phyloP scores from a whole-genome alignment of 805 yeast species.

The Candida maltosa region DNA sequence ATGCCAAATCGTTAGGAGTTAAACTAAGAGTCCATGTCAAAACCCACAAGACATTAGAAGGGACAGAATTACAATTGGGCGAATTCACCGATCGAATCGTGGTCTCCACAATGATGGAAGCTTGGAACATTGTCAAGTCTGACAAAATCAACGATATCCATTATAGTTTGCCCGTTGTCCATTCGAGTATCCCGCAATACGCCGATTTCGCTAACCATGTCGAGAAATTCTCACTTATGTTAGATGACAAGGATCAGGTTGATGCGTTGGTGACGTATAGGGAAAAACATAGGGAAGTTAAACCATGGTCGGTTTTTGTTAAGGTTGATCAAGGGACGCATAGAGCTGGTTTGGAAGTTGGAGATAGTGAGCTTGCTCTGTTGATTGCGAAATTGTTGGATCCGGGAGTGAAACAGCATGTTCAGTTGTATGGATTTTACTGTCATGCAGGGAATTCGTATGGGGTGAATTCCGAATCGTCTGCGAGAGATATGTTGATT shows the following conservation, averaged over 20 bases:
- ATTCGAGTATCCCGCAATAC: slow-evolving; percentile 48
- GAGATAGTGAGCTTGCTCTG: slow-evolving; percentile 30
- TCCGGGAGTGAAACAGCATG: slow-evolving; percentile 20
- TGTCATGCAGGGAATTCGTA: slow-evolving; percentile 83
- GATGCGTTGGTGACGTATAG: slow-evolving; percentile 41
- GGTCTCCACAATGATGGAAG: slow-evolving; percentile 69
- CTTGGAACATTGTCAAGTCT: slow-evolving; percentile 47
- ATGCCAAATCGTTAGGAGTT: slow-evolving; percentile 35
- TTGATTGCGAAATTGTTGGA: slow-evolving; percentile 29
- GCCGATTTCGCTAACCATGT: slow-evolving; percentile 40
- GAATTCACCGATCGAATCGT: slow-evolving; percentile 48
- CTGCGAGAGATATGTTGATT: slow-evolving; percentile 47
- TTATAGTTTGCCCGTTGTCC: slow-evolving; percentile 43
- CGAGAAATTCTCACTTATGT: slow-evolving; percentile 49
- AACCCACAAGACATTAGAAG: slow-evolving; percentile 70
- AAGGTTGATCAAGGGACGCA: slow-evolving; percentile 71
- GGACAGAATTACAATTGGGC: slow-evolving; percentile 51
- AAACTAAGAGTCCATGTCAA: slow-evolving; percentile 71
- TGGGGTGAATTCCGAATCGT: slow-evolving; percentile 38
- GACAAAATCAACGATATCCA: slow-evolving; percentile 30
- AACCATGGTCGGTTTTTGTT: slow-evolving; percentile 61
- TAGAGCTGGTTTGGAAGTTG: slow-evolving; percentile 56
- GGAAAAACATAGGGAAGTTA: slow-evolving; percentile 11
- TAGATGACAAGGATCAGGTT: slow-evolving; percentile 60
- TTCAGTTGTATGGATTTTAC: slow-evolving; percentile 64